Evolutionary conservation across 31 red algal species (phyloP).

Genomic region (Bonnemaisonia californica): DNA sequence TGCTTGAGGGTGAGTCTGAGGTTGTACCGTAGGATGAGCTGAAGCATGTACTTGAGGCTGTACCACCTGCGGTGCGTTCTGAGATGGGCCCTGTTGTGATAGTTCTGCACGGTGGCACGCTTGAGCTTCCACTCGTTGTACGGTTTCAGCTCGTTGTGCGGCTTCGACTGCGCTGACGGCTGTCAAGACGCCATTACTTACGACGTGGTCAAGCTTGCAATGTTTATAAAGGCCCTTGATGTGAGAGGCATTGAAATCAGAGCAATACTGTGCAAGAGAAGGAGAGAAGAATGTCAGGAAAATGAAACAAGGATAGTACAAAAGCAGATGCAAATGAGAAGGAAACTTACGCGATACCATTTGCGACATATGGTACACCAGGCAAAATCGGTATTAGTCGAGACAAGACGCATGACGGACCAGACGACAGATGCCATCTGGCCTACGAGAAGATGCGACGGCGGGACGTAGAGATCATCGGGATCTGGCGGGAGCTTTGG

Average conservation of each 20-base stretch:
- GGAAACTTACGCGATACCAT: constrained; percentile 41
- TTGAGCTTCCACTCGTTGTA: no score
- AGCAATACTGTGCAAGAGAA: constrained; percentile 15
- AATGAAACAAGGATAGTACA: no score
- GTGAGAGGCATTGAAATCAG: constrained; percentile 44
- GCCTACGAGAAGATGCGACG: constrained; percentile 32
- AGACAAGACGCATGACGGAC: constrained; percentile 49
- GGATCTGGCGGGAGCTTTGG: constrained; percentile 40
- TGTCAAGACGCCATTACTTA: background rate
- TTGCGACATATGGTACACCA: constrained; percentile 53
- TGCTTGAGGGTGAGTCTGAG: no score
- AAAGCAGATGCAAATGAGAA: no score
- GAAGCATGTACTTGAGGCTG: no score
- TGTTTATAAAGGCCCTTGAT: constrained; percentile 50
- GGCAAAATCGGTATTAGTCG: constrained; percentile 50
- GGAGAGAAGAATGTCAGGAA: background rate
- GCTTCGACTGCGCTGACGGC: background rate
- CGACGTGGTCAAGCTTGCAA: constrained; percentile 43
- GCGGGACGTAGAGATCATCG: constrained; percentile 48
- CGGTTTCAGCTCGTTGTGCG: no score
- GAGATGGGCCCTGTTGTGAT: no score
- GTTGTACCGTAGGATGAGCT: no score
- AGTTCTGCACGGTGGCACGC: no score
- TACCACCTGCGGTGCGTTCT: no score
- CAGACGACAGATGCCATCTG: constrained; percentile 33